These are phyloP conservation scores for Dactylellina sp. DNA, from an alignment of 2,329 filamentous ascomycete species.

Conservation along the genomic window DNA sequence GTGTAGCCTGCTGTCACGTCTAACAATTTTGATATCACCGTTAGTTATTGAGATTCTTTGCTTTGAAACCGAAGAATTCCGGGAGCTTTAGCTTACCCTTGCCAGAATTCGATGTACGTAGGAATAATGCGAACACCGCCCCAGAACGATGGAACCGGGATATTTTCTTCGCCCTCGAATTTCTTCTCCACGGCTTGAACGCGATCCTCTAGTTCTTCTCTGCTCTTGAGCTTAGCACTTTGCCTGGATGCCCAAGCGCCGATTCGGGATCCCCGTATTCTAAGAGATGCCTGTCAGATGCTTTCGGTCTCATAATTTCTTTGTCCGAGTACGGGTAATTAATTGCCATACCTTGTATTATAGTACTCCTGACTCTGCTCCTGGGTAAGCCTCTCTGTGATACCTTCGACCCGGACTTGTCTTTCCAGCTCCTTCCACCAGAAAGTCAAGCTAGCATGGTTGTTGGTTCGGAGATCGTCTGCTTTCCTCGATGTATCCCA, in stretches of 20 bases:
- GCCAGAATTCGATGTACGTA: constrained; percentile 90
- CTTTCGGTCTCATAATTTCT: not conserved
- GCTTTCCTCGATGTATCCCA: constrained; percentile 81
- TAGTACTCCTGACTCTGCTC: constrained; percentile 80
- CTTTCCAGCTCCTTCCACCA: constrained; percentile 88
- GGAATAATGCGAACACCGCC: constrained; percentile 88
- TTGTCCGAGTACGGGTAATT: not conserved
- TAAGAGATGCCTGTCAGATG: constrained; percentile 71
- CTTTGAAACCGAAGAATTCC: constrained; percentile 1
- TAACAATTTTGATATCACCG: constrained; percentile 70
- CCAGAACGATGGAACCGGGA: constrained; percentile 95
- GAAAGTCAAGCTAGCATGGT: constrained; percentile 85
- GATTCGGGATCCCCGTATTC: constrained; percentile 82
- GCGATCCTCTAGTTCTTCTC: constrained; percentile 79
- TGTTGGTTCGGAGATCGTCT: constrained; percentile 77
- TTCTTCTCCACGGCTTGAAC: constrained; percentile 80
- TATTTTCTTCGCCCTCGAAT: constrained; percentile 80
- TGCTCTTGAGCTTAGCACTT: constrained; percentile 78
- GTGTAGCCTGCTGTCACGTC: constrained; percentile 86
- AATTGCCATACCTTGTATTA: constrained; percentile 67
- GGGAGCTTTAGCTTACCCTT: constrained; percentile 55
- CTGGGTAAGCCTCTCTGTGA: constrained; percentile 72
- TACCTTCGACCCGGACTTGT: constrained; percentile 90
- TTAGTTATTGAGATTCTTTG: constrained; percentile 9
- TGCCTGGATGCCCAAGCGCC: constrained; percentile 95